Base-by-base conservation (phyloP, 2,329 filamentous ascomycete species). In the Fusarium pseudonygamai region DNA sequence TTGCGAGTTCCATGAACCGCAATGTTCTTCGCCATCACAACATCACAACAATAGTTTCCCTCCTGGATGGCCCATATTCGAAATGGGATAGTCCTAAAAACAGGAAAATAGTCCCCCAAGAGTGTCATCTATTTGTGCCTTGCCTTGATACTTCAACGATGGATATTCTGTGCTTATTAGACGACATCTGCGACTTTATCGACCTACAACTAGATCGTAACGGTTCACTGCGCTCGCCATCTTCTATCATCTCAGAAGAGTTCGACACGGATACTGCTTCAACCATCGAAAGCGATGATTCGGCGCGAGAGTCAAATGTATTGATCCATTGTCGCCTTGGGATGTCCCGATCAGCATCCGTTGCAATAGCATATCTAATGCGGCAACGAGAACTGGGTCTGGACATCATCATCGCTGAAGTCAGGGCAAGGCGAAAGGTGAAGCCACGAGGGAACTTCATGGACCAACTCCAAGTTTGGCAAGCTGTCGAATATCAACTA, bases 281-380 rank as follows among this genome's bases (percentile, higher is more conserved):
- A 24, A 57, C 55, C 16, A 70, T 61, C 3, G 64, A 56, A 16
- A 62, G 45, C 34, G 69, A 71, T 28, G 46, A 50, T 20, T 47
- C 45, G n/a, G 26, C 36, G 28, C 57, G 45, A 52, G 61, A 58
- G 24, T 46, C 60, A 36, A 74, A 72, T 42, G 77, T 82, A n/a
- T 68, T 82, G 6, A 74, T 82, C 15, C 80, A 80, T 58, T 82
- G 80, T 64, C 82, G 84, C 42, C 60, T 69, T 36, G 80, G 80
- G 11, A 67, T 80, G 36, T 82, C 80, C 24, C 78, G 80, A 20
- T 81, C 80, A 3, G 76, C 80, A 11, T 76, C 80, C 6, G 74
- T 76, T 16, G 67, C 78, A 14, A 75, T 81, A 39, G 80, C 79
- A 46, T 82, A 81, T 62, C 74, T 82, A 16, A 82, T 82, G 80